Conservation (phyloP, 179 eudicot species). For the Camellia oleifera region DNA sequence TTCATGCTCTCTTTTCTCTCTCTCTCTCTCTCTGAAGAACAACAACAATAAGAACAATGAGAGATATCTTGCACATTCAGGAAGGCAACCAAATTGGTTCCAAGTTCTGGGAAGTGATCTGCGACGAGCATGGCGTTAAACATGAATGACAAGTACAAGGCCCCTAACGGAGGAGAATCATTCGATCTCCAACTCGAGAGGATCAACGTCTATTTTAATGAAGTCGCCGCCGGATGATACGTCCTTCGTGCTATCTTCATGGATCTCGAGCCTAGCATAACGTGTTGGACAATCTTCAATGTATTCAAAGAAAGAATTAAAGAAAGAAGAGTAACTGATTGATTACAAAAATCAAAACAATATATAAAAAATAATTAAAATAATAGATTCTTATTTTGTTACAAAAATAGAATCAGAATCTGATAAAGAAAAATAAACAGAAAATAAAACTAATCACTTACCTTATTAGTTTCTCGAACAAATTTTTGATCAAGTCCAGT, state of each 20-base stretch:
- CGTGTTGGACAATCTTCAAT: neutral
- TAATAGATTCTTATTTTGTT: no score
- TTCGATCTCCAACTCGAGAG: conserved; percentile 11
- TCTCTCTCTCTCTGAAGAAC: neutral
- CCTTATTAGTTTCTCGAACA: no score
- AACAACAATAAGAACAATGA: neutral
- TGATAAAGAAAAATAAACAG: no score
- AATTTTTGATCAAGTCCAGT: no score
- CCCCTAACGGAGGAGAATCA: neutral
- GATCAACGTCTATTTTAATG: conserved; percentile 8
- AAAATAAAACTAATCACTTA: no score
- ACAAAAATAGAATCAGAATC: no score
- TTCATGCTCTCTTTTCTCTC: neutral
- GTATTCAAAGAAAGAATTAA: no score
- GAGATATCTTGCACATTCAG: conserved; percentile 15
- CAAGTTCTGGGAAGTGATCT: conserved; percentile 62
- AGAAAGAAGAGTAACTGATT: no score
- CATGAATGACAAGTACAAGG: neutral
- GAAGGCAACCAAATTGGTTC: conserved; percentile 49
- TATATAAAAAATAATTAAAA: no score
- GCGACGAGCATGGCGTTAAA: conserved; percentile 56
- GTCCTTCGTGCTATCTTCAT: conserved; percentile 8
- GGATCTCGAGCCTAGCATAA: conserved; percentile 13
- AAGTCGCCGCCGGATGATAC: conserved; percentile 5
- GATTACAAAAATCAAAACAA: no score